Evolutionary conservation across 352 stramenopile species (phyloP).

Genomic region (Globisporangium mamillatum): DNA sequence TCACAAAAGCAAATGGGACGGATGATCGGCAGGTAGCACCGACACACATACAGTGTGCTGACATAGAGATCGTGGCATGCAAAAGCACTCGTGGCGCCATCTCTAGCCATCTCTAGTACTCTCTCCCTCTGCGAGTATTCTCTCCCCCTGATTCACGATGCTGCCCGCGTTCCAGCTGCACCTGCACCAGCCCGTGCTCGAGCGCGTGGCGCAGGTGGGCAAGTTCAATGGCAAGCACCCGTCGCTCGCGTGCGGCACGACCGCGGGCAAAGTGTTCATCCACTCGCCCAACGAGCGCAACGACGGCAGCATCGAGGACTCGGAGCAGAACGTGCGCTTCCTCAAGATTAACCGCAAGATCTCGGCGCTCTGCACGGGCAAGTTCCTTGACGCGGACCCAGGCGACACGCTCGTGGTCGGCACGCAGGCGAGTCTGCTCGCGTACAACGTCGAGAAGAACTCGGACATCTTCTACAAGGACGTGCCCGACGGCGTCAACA

Average conservation of each 20-base stretch:
- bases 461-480: slow-evolving; percentile 93
- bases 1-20: slow-evolving; percentile 2
- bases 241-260: slow-evolving; percentile 80
- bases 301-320: slow-evolving; percentile 38
- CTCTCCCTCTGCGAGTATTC: not conserved
- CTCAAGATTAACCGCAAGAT: slow-evolving; percentile 92
- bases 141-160: slow-evolving; percentile 29
- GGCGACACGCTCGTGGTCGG: slow-evolving; percentile 87
- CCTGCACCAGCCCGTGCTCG: slow-evolving; percentile 73
- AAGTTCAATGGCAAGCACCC: slow-evolving; percentile 83
- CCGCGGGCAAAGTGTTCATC: slow-evolving; percentile 89
- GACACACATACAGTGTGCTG: too few relatives aligned
- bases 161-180: slow-evolving; percentile 80
- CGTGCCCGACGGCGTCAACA: slow-evolving; percentile 80
- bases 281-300: slow-evolving; percentile 84
- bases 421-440: slow-evolving; percentile 87
- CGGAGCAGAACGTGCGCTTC: slow-evolving; percentile 66
- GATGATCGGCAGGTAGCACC: not conserved
- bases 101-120: not conserved
- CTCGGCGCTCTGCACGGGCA: slow-evolving; percentile 73
- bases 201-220: slow-evolving; percentile 68
- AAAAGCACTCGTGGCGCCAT: not conserved
- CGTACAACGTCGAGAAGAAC: slow-evolving; percentile 93
- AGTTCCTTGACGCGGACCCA: slow-evolving; percentile 52
- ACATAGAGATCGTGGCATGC: not conserved